Conservation (phyloP, 2,329 filamentous ascomycete species). For the Aspergillus neotritici region DNA sequence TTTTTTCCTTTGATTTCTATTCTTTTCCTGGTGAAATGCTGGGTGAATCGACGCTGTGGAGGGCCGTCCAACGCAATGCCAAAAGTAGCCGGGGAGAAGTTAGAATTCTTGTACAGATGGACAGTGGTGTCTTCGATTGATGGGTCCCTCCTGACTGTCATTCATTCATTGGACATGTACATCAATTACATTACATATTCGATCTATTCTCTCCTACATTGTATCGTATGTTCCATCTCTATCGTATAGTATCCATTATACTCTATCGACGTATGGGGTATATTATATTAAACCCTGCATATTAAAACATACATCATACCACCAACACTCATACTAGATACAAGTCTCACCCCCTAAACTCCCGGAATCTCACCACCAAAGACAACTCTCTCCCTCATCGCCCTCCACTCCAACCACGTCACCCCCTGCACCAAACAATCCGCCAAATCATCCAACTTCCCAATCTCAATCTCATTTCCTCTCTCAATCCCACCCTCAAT, state of each 20-base stretch:
- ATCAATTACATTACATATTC: not conserved
- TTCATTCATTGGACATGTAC: not conserved
- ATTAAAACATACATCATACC: no score
- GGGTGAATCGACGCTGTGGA: not conserved
- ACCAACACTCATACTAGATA: no score
- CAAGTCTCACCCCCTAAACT: constrained; percentile 8
- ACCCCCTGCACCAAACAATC: constrained; percentile 74
- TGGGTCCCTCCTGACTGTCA: not conserved
- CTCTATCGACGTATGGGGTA: no score
- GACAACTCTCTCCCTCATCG: constrained; percentile 26
- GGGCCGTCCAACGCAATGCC: no score
- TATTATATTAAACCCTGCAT: no score
- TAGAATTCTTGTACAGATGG: no score
- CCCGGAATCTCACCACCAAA: constrained; percentile 14
- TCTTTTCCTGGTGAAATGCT: constrained; percentile 1
- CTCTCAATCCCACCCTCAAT: not conserved
- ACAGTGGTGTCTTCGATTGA: no score
- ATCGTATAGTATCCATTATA: no score
- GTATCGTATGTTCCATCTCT: no score
- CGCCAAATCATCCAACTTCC: constrained; percentile 75
- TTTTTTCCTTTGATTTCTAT: not conserved
- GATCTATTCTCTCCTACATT: not conserved
- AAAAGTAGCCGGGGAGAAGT: no score
- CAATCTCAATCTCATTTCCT: no score
- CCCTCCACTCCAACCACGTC: constrained; percentile 71